These are phyloP conservation scores for Suhomyces guaymorum DNA, from an alignment of 1,139 yeast species.

Conservation along the genomic window DNA sequence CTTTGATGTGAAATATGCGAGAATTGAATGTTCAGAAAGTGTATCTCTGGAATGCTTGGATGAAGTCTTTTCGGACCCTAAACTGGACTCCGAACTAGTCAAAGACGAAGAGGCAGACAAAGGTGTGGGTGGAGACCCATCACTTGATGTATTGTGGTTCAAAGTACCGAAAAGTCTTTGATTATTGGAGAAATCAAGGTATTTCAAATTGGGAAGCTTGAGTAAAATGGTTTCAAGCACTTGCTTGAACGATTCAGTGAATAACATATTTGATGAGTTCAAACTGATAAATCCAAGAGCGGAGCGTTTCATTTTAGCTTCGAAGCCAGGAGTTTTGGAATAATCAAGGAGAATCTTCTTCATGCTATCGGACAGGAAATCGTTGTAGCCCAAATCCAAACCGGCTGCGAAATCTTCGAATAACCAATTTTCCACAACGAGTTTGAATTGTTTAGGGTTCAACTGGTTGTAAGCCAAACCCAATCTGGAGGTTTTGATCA, in stretches of 20 bases:
- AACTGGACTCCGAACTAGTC: neutral
- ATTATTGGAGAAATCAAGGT: slow-evolving; percentile 69
- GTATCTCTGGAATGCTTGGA: slow-evolving; percentile 2
- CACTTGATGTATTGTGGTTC: slow-evolving; percentile 1
- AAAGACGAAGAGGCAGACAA: neutral
- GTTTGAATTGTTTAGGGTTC: slow-evolving; percentile 48
- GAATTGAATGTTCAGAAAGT: slow-evolving; percentile 23
- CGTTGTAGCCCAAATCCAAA: slow-evolving; percentile 71
- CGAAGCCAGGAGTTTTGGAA: slow-evolving; percentile 22
- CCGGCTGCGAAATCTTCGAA: slow-evolving; percentile 48
- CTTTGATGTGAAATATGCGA: slow-evolving; percentile 48
- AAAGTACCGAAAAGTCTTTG: slow-evolving; percentile 50
- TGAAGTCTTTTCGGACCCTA: neutral
- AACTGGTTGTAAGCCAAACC: slow-evolving; percentile 72
- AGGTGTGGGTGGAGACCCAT: slow-evolving; percentile 1
- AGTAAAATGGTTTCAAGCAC: slow-evolving; percentile 35
- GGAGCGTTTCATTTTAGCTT: slow-evolving; percentile 22
- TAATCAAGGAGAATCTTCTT: slow-evolving; percentile 28
- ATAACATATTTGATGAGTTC: slow-evolving; percentile 49
- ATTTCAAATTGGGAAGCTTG: slow-evolving; percentile 54
- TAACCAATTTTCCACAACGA: slow-evolving; percentile 47
- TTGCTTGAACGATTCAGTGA: slow-evolving; percentile 33
- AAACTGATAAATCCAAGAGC: slow-evolving; percentile 48
- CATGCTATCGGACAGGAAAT: slow-evolving; percentile 44
- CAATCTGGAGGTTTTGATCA: slow-evolving; percentile 51